Evolutionary conservation across 441 rosid genomes (phyloP).

Genomic region (Populus trichocarpa): DNA sequence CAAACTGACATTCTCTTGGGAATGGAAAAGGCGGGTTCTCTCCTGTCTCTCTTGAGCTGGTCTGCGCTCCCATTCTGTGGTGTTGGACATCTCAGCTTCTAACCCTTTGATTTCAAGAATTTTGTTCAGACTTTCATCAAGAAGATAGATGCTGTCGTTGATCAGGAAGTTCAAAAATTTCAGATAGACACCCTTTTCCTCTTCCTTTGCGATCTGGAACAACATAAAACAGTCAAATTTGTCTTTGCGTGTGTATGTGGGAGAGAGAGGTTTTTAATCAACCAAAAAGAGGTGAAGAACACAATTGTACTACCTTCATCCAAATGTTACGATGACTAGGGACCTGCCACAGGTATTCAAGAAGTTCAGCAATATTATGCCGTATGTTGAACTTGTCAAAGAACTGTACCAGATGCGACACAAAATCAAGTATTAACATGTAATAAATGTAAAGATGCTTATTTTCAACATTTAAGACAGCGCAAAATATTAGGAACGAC

Average conservation of each 20-base stretch:
- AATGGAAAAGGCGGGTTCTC: conserved; percentile 84
- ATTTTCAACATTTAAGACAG: background rate
- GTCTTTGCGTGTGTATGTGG: background rate
- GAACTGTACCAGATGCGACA: conserved; percentile 54
- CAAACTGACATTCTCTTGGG: conserved; percentile 88
- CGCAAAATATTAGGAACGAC: background rate
- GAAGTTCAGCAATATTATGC: conserved; percentile 97
- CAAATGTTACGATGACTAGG: conserved; percentile 97
- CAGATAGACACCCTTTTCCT: conserved; percentile 98
- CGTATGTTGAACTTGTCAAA: conserved; percentile 98
- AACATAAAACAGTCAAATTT: conserved; percentile 2
- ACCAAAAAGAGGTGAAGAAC: conserved; percentile 5
- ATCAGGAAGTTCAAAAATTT: conserved; percentile 95
- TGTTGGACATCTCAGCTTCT: conserved; percentile 96
- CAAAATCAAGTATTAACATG: background rate
- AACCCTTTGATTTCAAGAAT: conserved; percentile 91
- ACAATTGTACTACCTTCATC: conserved; percentile 66
- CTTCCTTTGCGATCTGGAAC: conserved; percentile 95
- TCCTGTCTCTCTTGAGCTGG: conserved; percentile 89
- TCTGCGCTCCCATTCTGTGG: conserved; percentile 30
- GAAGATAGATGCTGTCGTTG: conserved; percentile 97
- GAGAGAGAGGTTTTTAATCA: background rate
- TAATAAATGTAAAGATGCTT: background rate
- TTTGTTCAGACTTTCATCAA: conserved; percentile 97
- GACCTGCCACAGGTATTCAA: conserved; percentile 98